Conservation (phyloP, 139 green algal genomes). For the Ettlia oleoabundans region DNA sequence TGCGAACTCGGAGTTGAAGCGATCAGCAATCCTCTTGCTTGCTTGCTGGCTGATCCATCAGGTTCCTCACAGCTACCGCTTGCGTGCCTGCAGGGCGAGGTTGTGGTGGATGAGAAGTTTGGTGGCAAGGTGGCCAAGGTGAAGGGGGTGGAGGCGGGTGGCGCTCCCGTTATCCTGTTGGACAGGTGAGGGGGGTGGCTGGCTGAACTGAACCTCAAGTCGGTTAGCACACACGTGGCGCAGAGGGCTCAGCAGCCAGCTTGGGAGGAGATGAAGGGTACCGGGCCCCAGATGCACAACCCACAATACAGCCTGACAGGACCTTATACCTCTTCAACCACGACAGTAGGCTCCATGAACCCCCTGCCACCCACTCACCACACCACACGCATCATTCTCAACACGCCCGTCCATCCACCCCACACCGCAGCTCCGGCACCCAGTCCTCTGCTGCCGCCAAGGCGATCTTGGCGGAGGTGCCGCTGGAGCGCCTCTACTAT, state of each 20-base stretch:
- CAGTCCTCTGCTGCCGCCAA: conserved; percentile 36
- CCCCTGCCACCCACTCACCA: too few species aligned
- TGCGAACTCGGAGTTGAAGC: too few species aligned
- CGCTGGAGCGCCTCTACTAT: conserved; percentile 48
- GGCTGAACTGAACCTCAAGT: too few species aligned
- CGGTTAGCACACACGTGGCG: too few species aligned
- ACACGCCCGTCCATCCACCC: too few species aligned
- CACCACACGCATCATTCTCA: too few species aligned
- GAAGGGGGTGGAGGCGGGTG: conserved; percentile 31
- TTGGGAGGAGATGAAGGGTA: too few species aligned
- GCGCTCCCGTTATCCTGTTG: conserved; percentile 47
- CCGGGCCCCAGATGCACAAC: neutral
- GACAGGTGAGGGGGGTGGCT: conserved; percentile 42
- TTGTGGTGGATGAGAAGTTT: conserved; percentile 46
- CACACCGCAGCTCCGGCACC: conserved; percentile 30
- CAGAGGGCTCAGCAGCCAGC: too few species aligned
- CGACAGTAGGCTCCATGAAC: neutral
- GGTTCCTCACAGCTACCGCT: too few species aligned
- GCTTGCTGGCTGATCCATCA: too few species aligned
- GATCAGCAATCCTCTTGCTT: too few species aligned
- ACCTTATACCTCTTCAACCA: neutral
- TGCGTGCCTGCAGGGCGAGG: neutral
- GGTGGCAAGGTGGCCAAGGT: conserved; percentile 46
- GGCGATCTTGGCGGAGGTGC: conserved; percentile 21
- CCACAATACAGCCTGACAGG: neutral